Evolutionary conservation across 1,284 basidiomycete genomes (phyloP), one percentile per base, ranked within the genome.

Genomic region (Dichomitus squalens): DNA sequence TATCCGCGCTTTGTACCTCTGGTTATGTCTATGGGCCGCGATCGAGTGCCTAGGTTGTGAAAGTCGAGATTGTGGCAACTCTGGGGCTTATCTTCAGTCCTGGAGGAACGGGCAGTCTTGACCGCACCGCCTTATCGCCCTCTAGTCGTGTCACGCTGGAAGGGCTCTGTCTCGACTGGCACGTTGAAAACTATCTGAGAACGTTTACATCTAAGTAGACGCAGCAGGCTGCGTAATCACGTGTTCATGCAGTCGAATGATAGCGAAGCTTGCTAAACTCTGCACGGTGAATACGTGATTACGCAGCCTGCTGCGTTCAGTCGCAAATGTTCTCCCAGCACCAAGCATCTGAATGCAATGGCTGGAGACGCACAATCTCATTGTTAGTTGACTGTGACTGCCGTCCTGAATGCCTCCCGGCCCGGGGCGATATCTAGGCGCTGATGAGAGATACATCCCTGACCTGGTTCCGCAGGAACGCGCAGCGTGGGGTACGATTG

Each of bases 341-440:
- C n/a, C n/a, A n/a, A n/a, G n/a, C n/a, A n/a, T n/a, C n/a, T n/a
- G n/a, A n/a, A n/a, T n/a, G n/a, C n/a, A n/a, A n/a, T n/a, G n/a
- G n/a, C n/a, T n/a, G n/a, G n/a, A n/a, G n/a, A n/a, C n/a, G n/a
- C n/a, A n/a, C n/a, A n/a, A n/a, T n/a, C n/a, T n/a, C n/a, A n/a
- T n/a, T n/a, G n/a, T n/a, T n/a, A n/a, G 41, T n/a, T 16, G 40
- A 25, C 27, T 4, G 6, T 16, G 7, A 23, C 16, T 29, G 16
- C n/a, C 16, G 16, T 11, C 14, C 3, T 14, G 8, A 5, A 18
- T 20, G 8, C 29, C 23, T 44, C 18, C 9, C 7, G 16, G 38
- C 12, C 29, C 34, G n/a, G 23, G 20, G 31, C 25, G 34, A 36
- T 53, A 57, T 60, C 58, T 60, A 52, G 33, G 57, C 57, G 57